These are phyloP conservation scores for Acanthamoeba divionensis DNA, from an alignment of 208 protist species.

Conservation along the genomic window DNA sequence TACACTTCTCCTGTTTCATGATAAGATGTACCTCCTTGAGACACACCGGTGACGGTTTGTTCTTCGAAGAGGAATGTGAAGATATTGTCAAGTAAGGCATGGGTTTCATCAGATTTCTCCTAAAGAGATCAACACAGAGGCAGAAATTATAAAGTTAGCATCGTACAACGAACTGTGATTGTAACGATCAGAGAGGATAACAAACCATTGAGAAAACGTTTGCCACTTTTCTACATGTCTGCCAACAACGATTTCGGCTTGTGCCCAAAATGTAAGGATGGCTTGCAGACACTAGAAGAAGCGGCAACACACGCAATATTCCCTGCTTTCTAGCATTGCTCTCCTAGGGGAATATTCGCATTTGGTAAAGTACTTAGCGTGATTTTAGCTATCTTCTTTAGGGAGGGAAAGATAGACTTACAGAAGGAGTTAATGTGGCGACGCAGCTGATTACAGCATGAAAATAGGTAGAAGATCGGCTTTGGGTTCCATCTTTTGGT, in stretches of 20 bases:
- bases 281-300: neutral
- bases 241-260: neutral
- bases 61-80: constrained; percentile 16
- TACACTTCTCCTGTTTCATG: neutral
- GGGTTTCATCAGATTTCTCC: neutral
- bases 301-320: neutral
- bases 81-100: neutral
- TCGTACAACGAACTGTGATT: too few species aligned
- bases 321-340: neutral
- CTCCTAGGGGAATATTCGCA: neutral
- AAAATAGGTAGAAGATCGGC: neutral
- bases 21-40: neutral
- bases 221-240: too few species aligned
- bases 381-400: too few species aligned
- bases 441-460: neutral
- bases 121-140: too few species aligned
- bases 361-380: too few species aligned
- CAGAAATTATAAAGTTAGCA: too few species aligned
- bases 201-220: too few species aligned
- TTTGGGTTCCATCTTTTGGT: neutral
- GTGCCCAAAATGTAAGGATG: constrained; percentile 14
- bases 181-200: too few species aligned
- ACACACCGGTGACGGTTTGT: neutral
- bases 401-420: too few species aligned
- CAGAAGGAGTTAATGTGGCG: neutral